Percentiles rank a stretch among this genome's conserved stretches.
Conservation (phyloP, 106 monocot species). For the Dendrobium chrysotoxum region DNA sequence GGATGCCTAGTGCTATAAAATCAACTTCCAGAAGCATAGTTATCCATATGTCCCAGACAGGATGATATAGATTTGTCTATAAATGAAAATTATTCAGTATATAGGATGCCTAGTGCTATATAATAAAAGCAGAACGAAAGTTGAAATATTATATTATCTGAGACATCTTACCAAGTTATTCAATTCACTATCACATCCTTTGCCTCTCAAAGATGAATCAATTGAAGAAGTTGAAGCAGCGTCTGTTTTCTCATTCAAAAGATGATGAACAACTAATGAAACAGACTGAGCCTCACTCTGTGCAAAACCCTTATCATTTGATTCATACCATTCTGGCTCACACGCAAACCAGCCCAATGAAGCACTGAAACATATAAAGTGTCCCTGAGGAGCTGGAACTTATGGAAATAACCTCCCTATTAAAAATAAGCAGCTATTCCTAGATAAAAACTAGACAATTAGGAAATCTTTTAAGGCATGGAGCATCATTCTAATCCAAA, state of each 20-base stretch:
- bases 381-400: not conserved
- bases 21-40: slow-evolving; percentile 49
- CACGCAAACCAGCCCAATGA: slow-evolving; percentile 93
- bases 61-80: slow-evolving; percentile 65
- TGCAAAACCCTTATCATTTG: slow-evolving; percentile 71
- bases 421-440: not conserved
- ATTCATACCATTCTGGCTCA: slow-evolving; percentile 89
- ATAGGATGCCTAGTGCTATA: not conserved
- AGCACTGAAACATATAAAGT: slow-evolving; percentile 40
- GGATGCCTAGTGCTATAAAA: not conserved
- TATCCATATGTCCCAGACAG: slow-evolving; percentile 82
- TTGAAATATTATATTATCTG: not conserved
- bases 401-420: not conserved
- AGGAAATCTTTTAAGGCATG: not conserved
- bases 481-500: not conserved
- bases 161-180: slow-evolving; percentile 38
- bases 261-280: slow-evolving; percentile 77
- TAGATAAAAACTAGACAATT: not conserved
- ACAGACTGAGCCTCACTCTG: slow-evolving; percentile 94
- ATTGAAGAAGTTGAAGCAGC: slow-evolving; percentile 17
- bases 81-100: slow-evolving; percentile 1
- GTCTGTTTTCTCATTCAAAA: slow-evolving; percentile 48
- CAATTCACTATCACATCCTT: slow-evolving; percentile 41
- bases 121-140: not conserved
- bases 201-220: slow-evolving; percentile 54